Base-by-base conservation (phyloP, 495 filamentous ascomycete species). In the Aspergillus nidulans region DNA sequence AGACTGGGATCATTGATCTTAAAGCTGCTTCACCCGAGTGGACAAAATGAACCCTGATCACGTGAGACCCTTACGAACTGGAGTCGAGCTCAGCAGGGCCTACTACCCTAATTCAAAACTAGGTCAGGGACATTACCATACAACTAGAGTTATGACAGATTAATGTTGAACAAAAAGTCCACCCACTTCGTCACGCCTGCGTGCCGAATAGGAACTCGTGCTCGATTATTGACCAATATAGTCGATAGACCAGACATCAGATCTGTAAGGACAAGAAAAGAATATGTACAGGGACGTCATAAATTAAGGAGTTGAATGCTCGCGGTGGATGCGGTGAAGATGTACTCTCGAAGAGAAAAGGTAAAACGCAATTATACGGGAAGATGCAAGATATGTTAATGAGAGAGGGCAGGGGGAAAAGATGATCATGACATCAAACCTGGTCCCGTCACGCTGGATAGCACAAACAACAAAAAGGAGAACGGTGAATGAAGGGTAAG, bases 391-490 rank as follows among this genome's bases (percentile, higher is more conserved):
- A 50, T 28, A 38, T 49, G 15, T 21, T 53, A 57, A 56, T 40
- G 45, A 56, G 52, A 19, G 30, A 34, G 30, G 15, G 53, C 52
- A 41, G 57, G 36, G 51, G 54, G 46, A 40, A 57, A 59, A 48
- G 55, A 62, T 52, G 67, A 70, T 68, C 64, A 62, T 64, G 54
- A 61, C 56, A 63, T 60, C 68, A 66, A 62, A 56, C 57, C 63
- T 58, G 53, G 56, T 65, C 68, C 59, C 63, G 63, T 68, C 68
- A 69, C 55, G 55, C 55, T 58, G 30, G 55, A 51, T 47, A 48
- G 51, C 25, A 52, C 25, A 38, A 61, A 56, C 48, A 25, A 43
- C 23, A 56, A 58, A 59, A 47, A 54, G 19, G 55, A 52, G 55
- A 64, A 55, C 43, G 59, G 48, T 12, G 46, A 46, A 46, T 7